Percentiles rank a stretch among this genome's conserved stretches.
phyloP scores from a whole-genome alignment of 306 rosid genomes.

The Vicia villosa region DNA sequence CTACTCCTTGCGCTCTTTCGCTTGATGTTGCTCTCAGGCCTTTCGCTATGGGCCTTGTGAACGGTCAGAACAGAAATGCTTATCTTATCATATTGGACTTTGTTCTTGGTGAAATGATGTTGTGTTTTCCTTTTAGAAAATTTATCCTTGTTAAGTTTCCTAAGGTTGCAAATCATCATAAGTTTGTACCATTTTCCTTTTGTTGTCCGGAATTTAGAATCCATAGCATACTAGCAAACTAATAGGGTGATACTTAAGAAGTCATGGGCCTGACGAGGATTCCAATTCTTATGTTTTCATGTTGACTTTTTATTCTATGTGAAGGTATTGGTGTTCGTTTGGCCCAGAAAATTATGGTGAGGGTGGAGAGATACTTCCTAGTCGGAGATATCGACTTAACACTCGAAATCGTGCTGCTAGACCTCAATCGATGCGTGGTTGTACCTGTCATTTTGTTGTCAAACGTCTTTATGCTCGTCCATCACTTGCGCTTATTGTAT shows the following conservation, averaged over 20 bases:
- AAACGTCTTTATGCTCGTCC: constrained; percentile 91
- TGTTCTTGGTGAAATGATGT: constrained; percentile 33
- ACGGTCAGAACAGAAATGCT: neutral
- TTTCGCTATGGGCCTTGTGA: no score
- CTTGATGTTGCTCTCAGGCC: no score
- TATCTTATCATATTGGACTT: constrained; percentile 22
- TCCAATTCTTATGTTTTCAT: constrained; percentile 16
- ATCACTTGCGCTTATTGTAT: constrained; percentile 72
- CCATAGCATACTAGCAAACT: constrained; percentile 11
- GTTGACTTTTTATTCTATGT: constrained; percentile 24
- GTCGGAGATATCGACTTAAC: constrained; percentile 90
- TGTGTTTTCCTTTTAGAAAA: neutral
- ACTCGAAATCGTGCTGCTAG: constrained; percentile 98
- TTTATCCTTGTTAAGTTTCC: constrained; percentile 12
- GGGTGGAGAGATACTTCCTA: constrained; percentile 86
- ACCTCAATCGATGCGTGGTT: constrained; percentile 97
- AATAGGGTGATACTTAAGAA: neutral
- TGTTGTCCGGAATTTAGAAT: constrained; percentile 18
- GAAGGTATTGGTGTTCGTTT: constrained; percentile 96
- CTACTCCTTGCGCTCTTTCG: no score
- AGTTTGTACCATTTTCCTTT: constrained; percentile 14
- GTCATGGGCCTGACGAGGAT: constrained; percentile 9
- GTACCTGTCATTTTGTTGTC: constrained; percentile 90
- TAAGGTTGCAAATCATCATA: constrained; percentile 15
- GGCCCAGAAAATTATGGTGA: constrained; percentile 98